phyloP scores from a whole-genome alignment of 345 rosid species.

The Citrus inodora region DNA sequence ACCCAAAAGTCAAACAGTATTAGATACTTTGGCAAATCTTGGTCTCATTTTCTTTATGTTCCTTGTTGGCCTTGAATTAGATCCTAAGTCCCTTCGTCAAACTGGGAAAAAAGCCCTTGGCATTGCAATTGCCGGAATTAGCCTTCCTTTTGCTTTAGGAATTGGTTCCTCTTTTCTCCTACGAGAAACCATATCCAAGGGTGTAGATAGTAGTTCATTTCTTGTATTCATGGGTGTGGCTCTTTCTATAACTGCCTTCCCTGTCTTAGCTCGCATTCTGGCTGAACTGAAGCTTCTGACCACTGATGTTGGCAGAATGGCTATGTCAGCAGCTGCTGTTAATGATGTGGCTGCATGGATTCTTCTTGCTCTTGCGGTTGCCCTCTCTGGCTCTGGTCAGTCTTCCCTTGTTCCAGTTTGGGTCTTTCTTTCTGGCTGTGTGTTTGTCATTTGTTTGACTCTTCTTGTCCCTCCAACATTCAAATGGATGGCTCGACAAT shows the following conservation, averaged over 20 bases:
- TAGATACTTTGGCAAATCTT: conserved; percentile 69
- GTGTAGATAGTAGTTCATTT: conserved; percentile 41
- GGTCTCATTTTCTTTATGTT: conserved; percentile 74
- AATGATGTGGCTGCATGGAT: conserved; percentile 85
- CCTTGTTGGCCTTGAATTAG: conserved; percentile 71
- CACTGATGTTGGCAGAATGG: conserved; percentile 66
- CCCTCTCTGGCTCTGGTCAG: conserved; percentile 50
- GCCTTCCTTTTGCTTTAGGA: conserved; percentile 62
- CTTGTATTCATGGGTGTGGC: conserved; percentile 88
- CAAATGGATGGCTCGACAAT: conserved; percentile 51
- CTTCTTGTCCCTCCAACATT: conserved; percentile 48
- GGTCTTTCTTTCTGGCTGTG: conserved; percentile 61
- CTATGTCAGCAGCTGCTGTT: conserved; percentile 87
- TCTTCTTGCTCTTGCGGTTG: conserved; percentile 78
- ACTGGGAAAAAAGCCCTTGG: conserved; percentile 62
- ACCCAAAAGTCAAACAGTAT: conserved; percentile 49
- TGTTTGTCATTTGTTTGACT: conserved; percentile 33
- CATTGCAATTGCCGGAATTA: conserved; percentile 65
- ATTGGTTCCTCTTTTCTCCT: conserved; percentile 57
- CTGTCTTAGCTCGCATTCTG: conserved; percentile 74
- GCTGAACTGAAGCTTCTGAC: conserved; percentile 83
- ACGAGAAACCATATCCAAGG: conserved; percentile 44
- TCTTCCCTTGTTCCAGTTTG: conserved; percentile 60
- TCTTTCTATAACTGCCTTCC: conserved; percentile 79
- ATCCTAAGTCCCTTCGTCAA: conserved; percentile 42